Base-by-base conservation (phyloP, 129 eudicot species). In the Arctium lappa region DNA sequence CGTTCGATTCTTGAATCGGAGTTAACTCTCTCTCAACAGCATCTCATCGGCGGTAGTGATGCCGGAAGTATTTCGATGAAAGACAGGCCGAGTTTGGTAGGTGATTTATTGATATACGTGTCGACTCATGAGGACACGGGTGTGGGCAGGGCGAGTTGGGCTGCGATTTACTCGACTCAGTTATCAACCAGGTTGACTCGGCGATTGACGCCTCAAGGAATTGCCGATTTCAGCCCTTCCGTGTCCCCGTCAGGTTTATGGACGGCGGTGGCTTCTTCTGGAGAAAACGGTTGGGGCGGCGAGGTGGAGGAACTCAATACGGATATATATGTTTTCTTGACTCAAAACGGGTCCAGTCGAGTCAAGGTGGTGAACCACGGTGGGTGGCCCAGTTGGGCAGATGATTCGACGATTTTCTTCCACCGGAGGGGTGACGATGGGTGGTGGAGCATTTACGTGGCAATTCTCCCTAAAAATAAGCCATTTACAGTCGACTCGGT, bases 341-440 rank as follows among this genome's bases (percentile, higher is more conserved):
- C 98, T 75, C 90, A 38, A 15, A 88, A 92, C 84, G 97, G 98
- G 85, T 89, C 90, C 6, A 69, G 70, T 16, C 94, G 97, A 76
- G 97, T 95, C 56, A 95, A 95, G 84, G 85, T 92, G 12, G 88
- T 91, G 48, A 94, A 95, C 77, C 98, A 95, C 71, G 98, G 97
- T n/a, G 98, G 98, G 70, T 95, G 97, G 97, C 98, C 98, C 85
- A 89, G 90, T 77, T 95, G 98, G 98, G 89, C 66, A 0, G 97
- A 93, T 29, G 98, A 95, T 18, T 84, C 81, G 0, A 88, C 87
- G 30, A 12, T 95, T 29, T 95, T 86, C 63, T 95, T 92, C 73
- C 97, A 95, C 38, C 79, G 97, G 74, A 86, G 91, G 40, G 86
- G 92, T 65, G 94, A 88, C 0, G 98, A 95, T 74, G 97, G 94